Conservation (phyloP, 2,329 filamentous ascomycete species). For the Penicillium sp. region DNA sequence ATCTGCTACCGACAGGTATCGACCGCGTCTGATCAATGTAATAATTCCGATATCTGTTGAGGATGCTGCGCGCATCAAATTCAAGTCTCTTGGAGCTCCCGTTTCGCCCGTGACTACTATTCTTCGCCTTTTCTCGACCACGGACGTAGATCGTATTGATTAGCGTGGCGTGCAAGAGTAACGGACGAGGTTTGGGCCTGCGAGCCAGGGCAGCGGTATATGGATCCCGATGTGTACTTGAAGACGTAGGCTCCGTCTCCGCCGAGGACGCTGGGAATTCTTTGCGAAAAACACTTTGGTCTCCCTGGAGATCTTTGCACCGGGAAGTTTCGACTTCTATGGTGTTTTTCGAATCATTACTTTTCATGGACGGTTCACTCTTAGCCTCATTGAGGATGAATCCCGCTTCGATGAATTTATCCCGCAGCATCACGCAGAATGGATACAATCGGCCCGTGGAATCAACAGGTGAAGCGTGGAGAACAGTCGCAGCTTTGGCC, state of each 20-base stretch:
- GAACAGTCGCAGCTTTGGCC: constrained; percentile 31
- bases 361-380: constrained; percentile 1
- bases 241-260: background rate
- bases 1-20: constrained; percentile 9
- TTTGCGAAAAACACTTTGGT: constrained; percentile 7
- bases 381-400: constrained; percentile 34
- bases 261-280: constrained; percentile 8
- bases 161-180: constrained; percentile 78
- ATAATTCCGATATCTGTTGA: constrained; percentile 32
- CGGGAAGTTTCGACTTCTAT: background rate
- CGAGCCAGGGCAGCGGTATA: constrained; percentile 9
- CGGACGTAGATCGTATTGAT: constrained; percentile 73
- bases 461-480: constrained; percentile 39
- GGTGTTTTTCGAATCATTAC: background rate
- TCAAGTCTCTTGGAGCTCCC: constrained; percentile 41
- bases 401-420: constrained; percentile 40
- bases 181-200: constrained; percentile 40
- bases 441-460: constrained; percentile 36
- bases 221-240: background rate
- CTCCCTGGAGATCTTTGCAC: constrained; percentile 5
- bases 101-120: constrained; percentile 3
- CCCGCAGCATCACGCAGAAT: constrained; percentile 37
- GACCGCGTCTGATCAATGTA: constrained; percentile 24
- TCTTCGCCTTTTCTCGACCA: constrained; percentile 14
- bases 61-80: constrained; percentile 32